Conservation (phyloP, 805 yeast genomes). For the Ogataea kodamae region DNA sequence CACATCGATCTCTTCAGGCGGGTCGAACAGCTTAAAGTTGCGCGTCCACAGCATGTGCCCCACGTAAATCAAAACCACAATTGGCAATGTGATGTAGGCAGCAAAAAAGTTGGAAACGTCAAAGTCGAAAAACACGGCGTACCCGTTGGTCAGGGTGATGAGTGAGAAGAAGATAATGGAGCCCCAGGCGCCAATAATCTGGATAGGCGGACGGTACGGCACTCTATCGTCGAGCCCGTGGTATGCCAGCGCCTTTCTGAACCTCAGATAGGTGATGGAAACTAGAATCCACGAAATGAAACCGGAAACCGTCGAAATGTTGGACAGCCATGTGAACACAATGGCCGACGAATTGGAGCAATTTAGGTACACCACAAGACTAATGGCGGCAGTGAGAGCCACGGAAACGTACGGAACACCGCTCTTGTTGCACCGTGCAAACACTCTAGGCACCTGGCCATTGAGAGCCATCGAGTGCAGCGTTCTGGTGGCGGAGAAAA, state of each 20-base stretch:
- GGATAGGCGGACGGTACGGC: conserved; percentile 53
- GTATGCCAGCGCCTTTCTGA: conserved; percentile 58
- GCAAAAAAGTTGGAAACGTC: conserved; percentile 60
- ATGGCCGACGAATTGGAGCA: conserved; percentile 53
- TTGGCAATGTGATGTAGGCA: conserved; percentile 60
- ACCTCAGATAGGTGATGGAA: conserved; percentile 53
- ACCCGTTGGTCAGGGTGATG: conserved; percentile 53
- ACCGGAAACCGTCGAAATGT: conserved; percentile 65
- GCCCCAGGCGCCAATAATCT: conserved; percentile 57
- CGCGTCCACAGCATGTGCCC: conserved; percentile 53
- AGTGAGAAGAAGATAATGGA: conserved; percentile 41
- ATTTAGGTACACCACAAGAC: conserved; percentile 64
- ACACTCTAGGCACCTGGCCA: conserved; percentile 69
- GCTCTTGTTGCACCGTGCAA: conserved; percentile 54
- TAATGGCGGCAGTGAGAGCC: conserved; percentile 43
- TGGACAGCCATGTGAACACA: conserved; percentile 66
- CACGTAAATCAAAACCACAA: conserved; percentile 47
- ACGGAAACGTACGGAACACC: conserved; percentile 69
- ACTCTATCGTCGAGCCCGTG: conserved; percentile 51
- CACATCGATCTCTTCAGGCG: conserved; percentile 58
- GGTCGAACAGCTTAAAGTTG: conserved; percentile 44
- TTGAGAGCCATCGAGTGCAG: conserved; percentile 69
- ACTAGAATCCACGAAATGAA: conserved; percentile 62
- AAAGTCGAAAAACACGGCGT: conserved; percentile 51
- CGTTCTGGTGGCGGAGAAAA: conserved; percentile 72